phyloP scores from a whole-genome alignment of 148 eudicot genomes.

The Gaultheria prostrata region DNA sequence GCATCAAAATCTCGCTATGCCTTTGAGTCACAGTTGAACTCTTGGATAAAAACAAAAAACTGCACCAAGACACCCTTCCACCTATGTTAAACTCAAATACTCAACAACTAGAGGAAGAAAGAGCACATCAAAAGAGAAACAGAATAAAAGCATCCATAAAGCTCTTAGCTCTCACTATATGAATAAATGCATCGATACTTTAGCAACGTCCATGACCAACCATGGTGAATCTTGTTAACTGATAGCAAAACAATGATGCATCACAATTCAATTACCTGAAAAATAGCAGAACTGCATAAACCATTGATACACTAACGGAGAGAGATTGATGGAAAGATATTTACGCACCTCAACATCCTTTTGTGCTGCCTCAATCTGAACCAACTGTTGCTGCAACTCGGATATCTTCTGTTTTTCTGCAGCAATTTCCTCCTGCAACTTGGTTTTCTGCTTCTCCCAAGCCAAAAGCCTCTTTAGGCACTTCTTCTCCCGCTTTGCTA shows the following conservation, averaged over 20 bases:
- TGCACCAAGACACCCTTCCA: not conserved
- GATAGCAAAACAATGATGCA: not conserved
- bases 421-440: slow-evolving; percentile 80
- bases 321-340: not conserved
- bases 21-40: not conserved
- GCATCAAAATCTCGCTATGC: not conserved
- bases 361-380: slow-evolving; percentile 55
- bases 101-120: not conserved
- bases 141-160: not conserved
- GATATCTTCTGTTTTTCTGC: slow-evolving; percentile 68
- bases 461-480: slow-evolving; percentile 78
- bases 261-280: not conserved
- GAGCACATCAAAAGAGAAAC: not conserved
- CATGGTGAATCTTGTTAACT: not conserved
- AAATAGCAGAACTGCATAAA: not conserved
- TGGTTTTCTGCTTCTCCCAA: slow-evolving; percentile 94
- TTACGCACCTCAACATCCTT: slow-evolving; percentile 67
- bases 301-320: slow-evolving; percentile 6
- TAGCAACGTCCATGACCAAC: not conserved
- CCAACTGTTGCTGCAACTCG: slow-evolving; percentile 61
- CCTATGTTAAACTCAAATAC: not conserved
- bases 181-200: not conserved
- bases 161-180: not conserved
- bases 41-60: not conserved
- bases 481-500: slow-evolving; percentile 91